Conservation (phyloP, 202 grass and related monocot genomes). For the Panicum hallii region DNA sequence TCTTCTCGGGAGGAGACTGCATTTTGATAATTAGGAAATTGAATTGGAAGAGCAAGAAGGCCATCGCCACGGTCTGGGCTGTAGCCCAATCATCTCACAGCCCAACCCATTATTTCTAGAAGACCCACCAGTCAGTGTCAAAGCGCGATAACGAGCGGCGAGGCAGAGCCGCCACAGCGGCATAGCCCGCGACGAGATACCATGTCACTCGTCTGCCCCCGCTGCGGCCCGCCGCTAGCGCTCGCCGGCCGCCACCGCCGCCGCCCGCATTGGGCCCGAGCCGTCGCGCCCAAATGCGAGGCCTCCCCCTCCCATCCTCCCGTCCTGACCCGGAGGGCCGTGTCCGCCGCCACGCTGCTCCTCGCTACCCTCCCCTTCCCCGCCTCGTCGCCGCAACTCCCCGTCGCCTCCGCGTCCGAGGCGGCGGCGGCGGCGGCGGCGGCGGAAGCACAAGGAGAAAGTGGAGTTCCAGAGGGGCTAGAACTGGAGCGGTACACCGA, state of each 20-base stretch:
- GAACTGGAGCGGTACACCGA: slow-evolving; percentile 67
- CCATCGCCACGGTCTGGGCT: not conserved
- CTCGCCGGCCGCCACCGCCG: slow-evolving; percentile 28
- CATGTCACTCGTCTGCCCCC: slow-evolving; percentile 51
- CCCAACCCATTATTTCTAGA: not conserved
- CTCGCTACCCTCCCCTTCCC: slow-evolving; percentile 54
- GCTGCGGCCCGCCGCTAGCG: slow-evolving; percentile 48
- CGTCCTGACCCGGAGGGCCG: slow-evolving; percentile 30
- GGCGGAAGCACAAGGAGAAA: not conserved
- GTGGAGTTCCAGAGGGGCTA: not conserved
- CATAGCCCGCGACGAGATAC: slow-evolving; percentile 21
- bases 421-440: not conserved
- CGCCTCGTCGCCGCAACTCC: slow-evolving; percentile 29
- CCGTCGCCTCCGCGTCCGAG: slow-evolving; percentile 41
- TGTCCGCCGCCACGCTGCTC: slow-evolving; percentile 39
- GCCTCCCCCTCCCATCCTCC: slow-evolving; percentile 6
- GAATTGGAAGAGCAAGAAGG: not conserved
- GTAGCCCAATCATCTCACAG: not conserved
- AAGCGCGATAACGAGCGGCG: slow-evolving; percentile 47
- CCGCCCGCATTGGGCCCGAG: slow-evolving; percentile 1
- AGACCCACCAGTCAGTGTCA: slow-evolving; percentile 27
- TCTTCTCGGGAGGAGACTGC: no score
- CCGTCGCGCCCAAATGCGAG: slow-evolving; percentile 31
- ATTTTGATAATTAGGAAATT: not conserved
- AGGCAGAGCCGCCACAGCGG: slow-evolving; percentile 9